Evolutionary conservation across 768 basidiomycete species (phyloP), one percentile per base, ranked within the genome.

Genomic region (Auricularia sp.): DNA sequence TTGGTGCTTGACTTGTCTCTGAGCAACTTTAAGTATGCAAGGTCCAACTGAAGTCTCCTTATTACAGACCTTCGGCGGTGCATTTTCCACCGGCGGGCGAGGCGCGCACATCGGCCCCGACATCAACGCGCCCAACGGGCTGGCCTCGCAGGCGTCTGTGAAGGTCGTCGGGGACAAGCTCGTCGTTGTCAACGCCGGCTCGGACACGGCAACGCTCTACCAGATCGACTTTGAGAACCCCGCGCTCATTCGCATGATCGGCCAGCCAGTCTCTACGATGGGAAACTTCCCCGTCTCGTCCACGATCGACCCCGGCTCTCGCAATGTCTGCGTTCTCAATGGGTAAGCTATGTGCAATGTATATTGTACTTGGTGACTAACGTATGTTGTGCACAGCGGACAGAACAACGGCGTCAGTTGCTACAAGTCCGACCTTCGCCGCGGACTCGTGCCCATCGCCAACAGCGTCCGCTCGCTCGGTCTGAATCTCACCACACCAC

Each of bases 401-500:
- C 47, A 51, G 21, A 21, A 6, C 6, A 51, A 51, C 21, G 47
- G 47, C 21, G 47, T 51, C n/a, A 51, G 47, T 18, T 51, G 47
- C 16, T 83, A 75, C 71, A 71, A 70, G 24, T 75, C n/a, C 34
- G 79, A 84, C 71, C 70, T 74, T 61, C 73, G 73, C 64, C 71
- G 68, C 24, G 82, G 82, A 24, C 74, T 82, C 34, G 66, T 73
- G 33, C 71, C 77, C 7, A 74, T 79, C 24, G 62, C 74, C 35
- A 77, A 78, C 72, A 78, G 80, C 10, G 72, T 76, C 11, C 79
- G 82, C 51, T 72, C 78, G 16, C 73, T 82, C 34, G 71, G 71
- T 35, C 71, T 83, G 63, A 81, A 81, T 70, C 82, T 82, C 69
- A 82, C 82, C 8, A 81, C 81, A 18, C 81, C 81, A 54, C 77